A percentile compares a stretch with the other conserved stretches of the same genome.
These are phyloP conservation scores for Cryptomeria japonica DNA, from an alignment of 75 land plant species.

Conservation along the genomic window DNA sequence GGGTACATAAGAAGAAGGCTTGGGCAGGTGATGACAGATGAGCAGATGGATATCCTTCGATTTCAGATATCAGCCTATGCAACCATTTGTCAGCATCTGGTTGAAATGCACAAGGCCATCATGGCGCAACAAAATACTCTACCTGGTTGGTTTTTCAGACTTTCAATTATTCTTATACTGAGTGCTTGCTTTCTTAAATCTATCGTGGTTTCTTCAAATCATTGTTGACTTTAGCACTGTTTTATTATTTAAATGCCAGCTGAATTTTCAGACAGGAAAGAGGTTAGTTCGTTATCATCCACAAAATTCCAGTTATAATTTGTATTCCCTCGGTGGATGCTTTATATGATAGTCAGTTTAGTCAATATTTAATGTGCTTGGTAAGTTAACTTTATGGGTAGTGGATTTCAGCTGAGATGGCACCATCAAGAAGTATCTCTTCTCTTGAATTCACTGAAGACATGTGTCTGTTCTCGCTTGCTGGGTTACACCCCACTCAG, in stretches of 20 bases:
- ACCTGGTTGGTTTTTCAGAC: conserved; percentile 32
- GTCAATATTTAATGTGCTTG: not conserved
- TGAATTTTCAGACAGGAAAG: not conserved
- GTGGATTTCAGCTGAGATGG: too few species aligned
- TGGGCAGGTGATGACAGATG: conserved; percentile 93
- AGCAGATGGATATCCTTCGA: conserved; percentile 80
- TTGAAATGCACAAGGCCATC: conserved; percentile 85
- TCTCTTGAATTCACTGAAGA: too few species aligned
- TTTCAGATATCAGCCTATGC: conserved; percentile 85
- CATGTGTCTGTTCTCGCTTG: too few species aligned
- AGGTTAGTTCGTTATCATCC: not conserved
- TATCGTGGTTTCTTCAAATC: not conserved
- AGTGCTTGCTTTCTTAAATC: too few species aligned
- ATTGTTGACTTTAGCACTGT: not conserved
- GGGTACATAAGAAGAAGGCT: too few species aligned
- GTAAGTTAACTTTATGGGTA: too few species aligned
- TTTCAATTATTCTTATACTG: not conserved
- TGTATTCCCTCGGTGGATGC: not conserved
- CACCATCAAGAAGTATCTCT: too few species aligned
- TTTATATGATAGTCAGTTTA: not conserved
- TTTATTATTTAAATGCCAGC: not conserved
- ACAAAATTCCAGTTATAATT: too few species aligned
- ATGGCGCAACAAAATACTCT: conserved; percentile 56
- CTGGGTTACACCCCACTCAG: too few species aligned
- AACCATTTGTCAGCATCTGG: conserved; percentile 84